Conservation (phyloP, 202 grass and related monocot species). For the Elaeis oleifera region DNA sequence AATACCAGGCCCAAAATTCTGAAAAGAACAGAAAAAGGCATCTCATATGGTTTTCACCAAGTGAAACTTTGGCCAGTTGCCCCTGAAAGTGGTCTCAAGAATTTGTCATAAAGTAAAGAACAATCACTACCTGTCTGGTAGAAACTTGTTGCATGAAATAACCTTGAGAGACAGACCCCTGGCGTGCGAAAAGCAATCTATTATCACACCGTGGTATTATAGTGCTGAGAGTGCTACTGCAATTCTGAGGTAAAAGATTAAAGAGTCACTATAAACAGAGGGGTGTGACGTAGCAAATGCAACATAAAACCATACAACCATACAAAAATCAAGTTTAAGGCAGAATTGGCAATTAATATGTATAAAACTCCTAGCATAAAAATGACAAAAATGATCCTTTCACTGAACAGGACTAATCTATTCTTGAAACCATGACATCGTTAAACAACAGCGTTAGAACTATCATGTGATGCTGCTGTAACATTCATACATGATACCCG, state of each 20-base stretch:
- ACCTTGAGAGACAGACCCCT: conserved; percentile 25
- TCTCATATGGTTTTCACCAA: neutral
- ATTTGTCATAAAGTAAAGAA: neutral
- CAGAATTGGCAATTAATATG: too few species aligned
- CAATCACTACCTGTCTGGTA: conserved; percentile 4
- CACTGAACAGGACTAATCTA: too few species aligned
- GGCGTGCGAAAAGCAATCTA: conserved; percentile 32
- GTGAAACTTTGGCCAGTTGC: neutral
- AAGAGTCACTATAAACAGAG: neutral
- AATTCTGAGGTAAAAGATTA: conserved; percentile 17
- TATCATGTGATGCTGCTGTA: too few species aligned
- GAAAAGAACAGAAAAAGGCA: neutral
- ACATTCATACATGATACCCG: too few species aligned
- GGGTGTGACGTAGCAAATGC: neutral
- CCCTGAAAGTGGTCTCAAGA: too few species aligned
- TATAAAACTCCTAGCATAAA: too few species aligned
- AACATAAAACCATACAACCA: too few species aligned
- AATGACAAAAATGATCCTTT: too few species aligned
- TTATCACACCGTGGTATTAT: conserved; percentile 18
- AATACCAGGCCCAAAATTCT: conserved; percentile 11
- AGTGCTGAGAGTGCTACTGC: conserved; percentile 30
- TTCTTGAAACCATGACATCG: too few species aligned
- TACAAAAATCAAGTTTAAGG: too few species aligned
- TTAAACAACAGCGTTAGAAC: too few species aligned
- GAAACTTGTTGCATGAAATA: conserved; percentile 27